Conservation (phyloP, 495 filamentous ascomycete species). For the Xylaria curta region DNA sequence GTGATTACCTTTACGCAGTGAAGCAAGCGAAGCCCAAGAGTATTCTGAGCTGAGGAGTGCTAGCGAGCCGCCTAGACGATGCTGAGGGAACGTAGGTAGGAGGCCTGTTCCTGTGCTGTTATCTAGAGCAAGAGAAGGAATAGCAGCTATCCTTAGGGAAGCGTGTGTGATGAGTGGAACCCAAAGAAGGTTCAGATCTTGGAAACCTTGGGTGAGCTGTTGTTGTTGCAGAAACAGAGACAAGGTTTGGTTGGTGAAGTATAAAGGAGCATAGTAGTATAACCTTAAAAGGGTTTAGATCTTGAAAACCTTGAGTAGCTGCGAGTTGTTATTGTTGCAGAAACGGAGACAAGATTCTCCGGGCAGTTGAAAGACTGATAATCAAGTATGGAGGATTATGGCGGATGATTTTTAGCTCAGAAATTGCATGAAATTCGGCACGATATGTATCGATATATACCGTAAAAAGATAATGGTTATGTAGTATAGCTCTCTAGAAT, state of each 20-base stretch:
- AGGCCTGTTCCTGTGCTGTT: background rate
- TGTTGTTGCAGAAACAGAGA: background rate
- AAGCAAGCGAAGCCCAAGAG: background rate
- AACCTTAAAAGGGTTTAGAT: too few relatives aligned
- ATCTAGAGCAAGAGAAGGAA: background rate
- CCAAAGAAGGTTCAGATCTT: background rate
- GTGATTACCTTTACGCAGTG: background rate
- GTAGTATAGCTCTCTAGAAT: background rate
- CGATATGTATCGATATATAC: background rate
- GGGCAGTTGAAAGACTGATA: too few relatives aligned
- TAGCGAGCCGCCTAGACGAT: background rate
- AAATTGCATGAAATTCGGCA: background rate
- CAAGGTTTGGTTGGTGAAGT: background rate
- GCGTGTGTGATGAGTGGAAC: background rate
- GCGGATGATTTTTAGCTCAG: background rate
- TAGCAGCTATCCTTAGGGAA: background rate
- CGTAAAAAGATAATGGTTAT: background rate
- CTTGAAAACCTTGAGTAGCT: too few relatives aligned
- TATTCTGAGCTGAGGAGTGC: background rate
- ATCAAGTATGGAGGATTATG: background rate
- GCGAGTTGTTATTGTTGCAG: too few relatives aligned
- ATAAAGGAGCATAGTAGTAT: too few relatives aligned
- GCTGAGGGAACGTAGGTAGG: background rate
- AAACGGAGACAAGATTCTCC: too few relatives aligned
- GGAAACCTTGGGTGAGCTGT: background rate